Evolutionary conservation across 202 grass and related monocot genomes (phyloP).

Genomic region (Panicum hallii): DNA sequence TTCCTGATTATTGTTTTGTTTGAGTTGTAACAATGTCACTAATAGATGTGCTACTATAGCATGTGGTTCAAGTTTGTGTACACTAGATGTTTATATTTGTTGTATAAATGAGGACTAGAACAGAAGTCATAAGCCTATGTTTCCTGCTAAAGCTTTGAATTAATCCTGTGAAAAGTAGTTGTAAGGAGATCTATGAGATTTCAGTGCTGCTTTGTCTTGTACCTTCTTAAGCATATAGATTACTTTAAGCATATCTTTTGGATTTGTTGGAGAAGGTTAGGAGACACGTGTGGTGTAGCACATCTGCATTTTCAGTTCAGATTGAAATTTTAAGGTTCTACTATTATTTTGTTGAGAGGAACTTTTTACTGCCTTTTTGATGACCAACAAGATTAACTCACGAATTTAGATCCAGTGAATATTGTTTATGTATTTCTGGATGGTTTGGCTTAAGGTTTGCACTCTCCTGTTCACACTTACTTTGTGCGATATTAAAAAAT

Average conservation of each 20-base stretch:
- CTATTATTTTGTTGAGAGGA: background rate
- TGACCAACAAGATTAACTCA: background rate
- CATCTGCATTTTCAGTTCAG: background rate
- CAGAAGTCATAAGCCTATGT: background rate
- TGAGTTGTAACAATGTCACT: background rate
- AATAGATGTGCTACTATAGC: background rate
- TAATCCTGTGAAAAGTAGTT: background rate
- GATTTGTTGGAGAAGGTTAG: background rate
- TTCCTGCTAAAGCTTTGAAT: conserved; percentile 33
- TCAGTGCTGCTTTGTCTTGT: background rate
- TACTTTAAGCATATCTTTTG: background rate
- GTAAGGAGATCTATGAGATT: background rate
- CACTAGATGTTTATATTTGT: background rate
- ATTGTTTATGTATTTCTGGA: background rate
- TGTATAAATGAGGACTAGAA: background rate
- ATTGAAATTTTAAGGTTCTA: background rate
- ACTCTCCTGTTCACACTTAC: background rate
- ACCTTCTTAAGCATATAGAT: background rate
- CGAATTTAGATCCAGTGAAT: background rate
- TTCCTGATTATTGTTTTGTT: conserved; percentile 9
- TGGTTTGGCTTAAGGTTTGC: background rate
- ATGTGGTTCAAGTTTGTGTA: background rate
- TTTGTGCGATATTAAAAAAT: background rate
- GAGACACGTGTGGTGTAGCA: background rate
- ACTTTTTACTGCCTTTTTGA: conserved; percentile 8